These are phyloP conservation scores for Rhodotorula sp. DNA, from an alignment of 1,284 basidiomycete genomes.

Conservation along the genomic window DNA sequence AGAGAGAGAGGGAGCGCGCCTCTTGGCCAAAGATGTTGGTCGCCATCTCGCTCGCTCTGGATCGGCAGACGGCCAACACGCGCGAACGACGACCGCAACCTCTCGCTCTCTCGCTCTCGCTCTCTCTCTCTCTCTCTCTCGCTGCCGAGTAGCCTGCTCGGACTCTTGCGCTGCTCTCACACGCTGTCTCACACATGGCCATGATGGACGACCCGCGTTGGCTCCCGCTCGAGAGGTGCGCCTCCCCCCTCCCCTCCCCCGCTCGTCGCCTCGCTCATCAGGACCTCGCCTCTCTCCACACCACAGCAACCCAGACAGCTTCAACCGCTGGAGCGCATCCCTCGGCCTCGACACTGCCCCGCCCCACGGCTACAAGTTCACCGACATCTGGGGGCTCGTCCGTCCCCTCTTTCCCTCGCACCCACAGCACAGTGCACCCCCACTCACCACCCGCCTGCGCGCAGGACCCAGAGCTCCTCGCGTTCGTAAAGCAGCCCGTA, in stretches of 20 bases:
- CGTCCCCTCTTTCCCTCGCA: too few species aligned
- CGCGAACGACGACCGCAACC: not conserved
- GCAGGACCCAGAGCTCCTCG: constrained; percentile 64
- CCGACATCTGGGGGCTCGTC: constrained; percentile 73
- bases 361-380: constrained; percentile 60
- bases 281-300: not conserved
- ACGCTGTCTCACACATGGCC: too few species aligned
- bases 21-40: constrained; percentile 39
- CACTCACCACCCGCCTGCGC: too few species aligned
- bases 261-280: not conserved
- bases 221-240: constrained; percentile 39
- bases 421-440: too few species aligned
- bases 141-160: not conserved
- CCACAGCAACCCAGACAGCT: constrained; percentile 32
- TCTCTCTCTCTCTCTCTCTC: not conserved
- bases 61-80: not conserved
- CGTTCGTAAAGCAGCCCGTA: constrained; percentile 39
- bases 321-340: constrained; percentile 64
- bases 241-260: not conserved
- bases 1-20: constrained; percentile 9
- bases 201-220: constrained; percentile 36
- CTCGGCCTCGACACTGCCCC: constrained; percentile 65
- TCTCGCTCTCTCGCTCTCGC: not conserved
- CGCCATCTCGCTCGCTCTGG: constrained; percentile 14
- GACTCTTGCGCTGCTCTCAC: not conserved